phyloP scores from a whole-genome alignment of 2,329 filamentous ascomycete genomes.

The Fusarium devonianum region DNA sequence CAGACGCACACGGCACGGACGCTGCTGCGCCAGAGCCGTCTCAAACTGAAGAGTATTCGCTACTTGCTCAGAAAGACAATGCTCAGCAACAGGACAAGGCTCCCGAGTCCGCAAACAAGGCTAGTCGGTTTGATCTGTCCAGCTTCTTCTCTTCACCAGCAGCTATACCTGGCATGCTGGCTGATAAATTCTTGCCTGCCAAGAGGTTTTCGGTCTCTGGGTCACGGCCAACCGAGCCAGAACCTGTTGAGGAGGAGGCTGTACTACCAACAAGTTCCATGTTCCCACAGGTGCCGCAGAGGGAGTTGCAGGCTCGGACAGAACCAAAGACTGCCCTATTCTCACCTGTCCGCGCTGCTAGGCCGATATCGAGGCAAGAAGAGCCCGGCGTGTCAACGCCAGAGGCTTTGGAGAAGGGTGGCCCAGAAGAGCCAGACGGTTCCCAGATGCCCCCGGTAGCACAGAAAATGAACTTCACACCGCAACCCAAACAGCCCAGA shows the following conservation, averaged over 20 bases:
- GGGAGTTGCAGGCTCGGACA: conserved; percentile 44
- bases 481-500: conserved; percentile 47
- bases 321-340: conserved; percentile 46
- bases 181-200: conserved; percentile 42
- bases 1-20: conserved; percentile 21
- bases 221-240: conserved; percentile 24
- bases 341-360: conserved; percentile 44
- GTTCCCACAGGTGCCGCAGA: conserved; percentile 48
- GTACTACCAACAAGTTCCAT: conserved; percentile 49
- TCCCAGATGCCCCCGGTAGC: conserved; percentile 47
- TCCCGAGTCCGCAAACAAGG: conserved; percentile 38
- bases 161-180: conserved; percentile 47
- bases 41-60: conserved; percentile 53
- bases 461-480: conserved; percentile 60
- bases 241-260: conserved; percentile 29
- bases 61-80: conserved; percentile 47
- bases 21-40: conserved; percentile 23
- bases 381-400: conserved; percentile 5
- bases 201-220: conserved; percentile 33
- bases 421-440: conserved; percentile 45
- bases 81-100: conserved; percentile 21
- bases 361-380: conserved; percentile 11
- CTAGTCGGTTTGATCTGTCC: conserved; percentile 56
- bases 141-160: conserved; percentile 67
- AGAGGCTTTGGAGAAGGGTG: conserved; percentile 10